A percentile compares a stretch with the other conserved stretches of the same genome.
Conservation (phyloP, 176 grass and related monocot genomes). For the Rhynchospora tenuis region DNA sequence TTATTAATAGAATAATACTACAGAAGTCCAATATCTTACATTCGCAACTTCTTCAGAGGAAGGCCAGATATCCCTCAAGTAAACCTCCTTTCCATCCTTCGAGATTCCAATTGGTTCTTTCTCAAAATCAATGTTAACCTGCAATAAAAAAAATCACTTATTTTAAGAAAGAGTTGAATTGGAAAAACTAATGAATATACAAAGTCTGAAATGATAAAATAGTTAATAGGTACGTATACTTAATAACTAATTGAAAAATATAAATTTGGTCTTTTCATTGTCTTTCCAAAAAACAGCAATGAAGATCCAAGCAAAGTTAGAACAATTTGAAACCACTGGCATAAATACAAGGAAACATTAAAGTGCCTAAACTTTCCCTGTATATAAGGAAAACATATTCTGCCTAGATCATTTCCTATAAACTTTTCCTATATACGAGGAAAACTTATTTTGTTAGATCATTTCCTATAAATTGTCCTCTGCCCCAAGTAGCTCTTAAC, state of each 20-base stretch:
- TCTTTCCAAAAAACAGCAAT: neutral
- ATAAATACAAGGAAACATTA: no score
- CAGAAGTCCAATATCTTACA: conserved; percentile 28
- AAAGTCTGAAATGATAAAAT: neutral
- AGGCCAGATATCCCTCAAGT: conserved; percentile 87
- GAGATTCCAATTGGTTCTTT: conserved; percentile 83
- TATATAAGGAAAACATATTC: neutral
- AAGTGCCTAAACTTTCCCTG: neutral
- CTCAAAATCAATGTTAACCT: conserved; percentile 98
- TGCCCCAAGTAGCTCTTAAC: neutral
- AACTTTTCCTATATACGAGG: neutral
- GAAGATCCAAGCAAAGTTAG: neutral
- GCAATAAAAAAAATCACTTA: conserved; percentile 20
- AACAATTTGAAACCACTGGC: neutral
- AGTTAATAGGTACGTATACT: neutral
- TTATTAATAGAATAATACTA: neutral
- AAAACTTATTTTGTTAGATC: neutral
- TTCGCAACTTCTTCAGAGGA: conserved; percentile 77
- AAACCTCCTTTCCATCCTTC: conserved; percentile 90
- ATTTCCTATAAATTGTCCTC: neutral
- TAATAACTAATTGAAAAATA: neutral
- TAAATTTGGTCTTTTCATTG: neutral
- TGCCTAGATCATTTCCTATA: neutral
- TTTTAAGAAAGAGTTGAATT: neutral
- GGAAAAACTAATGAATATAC: neutral